Percentiles rank a stretch among this genome's conserved stretches.
Conservation (phyloP, 208 protist genomes). For the Giardia muris region DNA sequence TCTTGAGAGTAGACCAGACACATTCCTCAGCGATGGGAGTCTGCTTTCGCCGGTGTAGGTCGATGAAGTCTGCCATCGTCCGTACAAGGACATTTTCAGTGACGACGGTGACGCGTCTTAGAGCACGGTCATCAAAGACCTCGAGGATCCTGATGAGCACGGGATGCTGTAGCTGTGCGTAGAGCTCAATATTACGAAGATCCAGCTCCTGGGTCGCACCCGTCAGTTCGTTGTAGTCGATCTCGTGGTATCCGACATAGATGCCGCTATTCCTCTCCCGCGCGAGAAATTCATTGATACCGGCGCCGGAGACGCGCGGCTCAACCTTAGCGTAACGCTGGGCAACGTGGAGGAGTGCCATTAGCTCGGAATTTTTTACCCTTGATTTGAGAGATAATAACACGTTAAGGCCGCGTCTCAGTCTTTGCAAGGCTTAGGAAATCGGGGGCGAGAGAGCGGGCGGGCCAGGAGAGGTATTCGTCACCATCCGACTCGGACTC, state of each 20-base stretch:
- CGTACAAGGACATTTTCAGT: background rate
- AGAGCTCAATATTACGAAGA: background rate
- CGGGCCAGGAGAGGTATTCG: background rate
- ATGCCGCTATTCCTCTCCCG: background rate
- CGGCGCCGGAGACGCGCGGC: background rate
- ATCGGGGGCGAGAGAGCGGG: background rate
- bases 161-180: background rate
- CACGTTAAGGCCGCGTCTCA: background rate
- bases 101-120: background rate
- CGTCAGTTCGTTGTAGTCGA: background rate
- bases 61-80: background rate
- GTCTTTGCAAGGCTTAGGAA: background rate
- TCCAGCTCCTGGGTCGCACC: background rate
- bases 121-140: background rate
- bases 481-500: background rate
- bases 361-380: background rate
- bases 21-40: background rate
- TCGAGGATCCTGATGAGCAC: background rate
- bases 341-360: background rate
- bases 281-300: background rate
- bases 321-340: background rate
- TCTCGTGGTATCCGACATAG: background rate
- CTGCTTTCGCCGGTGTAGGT: background rate
- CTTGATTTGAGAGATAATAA: background rate
- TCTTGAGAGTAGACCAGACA: background rate